Evolutionary conservation across 1,284 basidiomycete genomes (phyloP).

Genomic region (Marasmius fiardii): DNA sequence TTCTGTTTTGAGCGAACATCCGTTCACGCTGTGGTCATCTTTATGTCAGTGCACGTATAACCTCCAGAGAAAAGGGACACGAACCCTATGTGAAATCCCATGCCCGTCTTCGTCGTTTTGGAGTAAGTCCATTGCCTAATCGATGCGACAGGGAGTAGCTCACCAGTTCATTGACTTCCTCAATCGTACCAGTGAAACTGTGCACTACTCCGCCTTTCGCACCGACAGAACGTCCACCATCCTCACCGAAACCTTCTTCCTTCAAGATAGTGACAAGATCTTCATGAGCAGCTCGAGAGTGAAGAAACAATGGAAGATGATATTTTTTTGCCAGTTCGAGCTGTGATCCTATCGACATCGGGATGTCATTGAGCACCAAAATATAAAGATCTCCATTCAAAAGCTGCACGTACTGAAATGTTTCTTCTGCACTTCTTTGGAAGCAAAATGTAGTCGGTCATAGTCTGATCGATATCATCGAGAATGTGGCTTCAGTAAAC

Average conservation of each 20-base stretch:
- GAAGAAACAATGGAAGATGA: constrained; percentile 80
- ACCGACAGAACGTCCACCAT: constrained; percentile 53
- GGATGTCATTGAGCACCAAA: constrained; percentile 2
- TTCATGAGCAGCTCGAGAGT: constrained; percentile 73
- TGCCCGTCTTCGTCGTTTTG: constrained; percentile 42
- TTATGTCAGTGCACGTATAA: background rate
- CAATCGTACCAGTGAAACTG: constrained; percentile 75
- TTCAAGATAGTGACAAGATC: constrained; percentile 72
- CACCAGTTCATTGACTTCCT: constrained; percentile 72
- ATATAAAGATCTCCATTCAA: background rate
- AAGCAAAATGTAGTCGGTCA: constrained; percentile 75
- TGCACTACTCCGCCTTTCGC: constrained; percentile 80
- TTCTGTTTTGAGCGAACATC: constrained; percentile 81
- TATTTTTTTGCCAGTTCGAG: constrained; percentile 70
- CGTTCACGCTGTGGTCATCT: constrained; percentile 58
- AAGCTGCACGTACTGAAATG: constrained; percentile 54
- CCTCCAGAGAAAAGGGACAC: background rate
- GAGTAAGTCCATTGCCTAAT: background rate
- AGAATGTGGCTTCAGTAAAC: background rate
- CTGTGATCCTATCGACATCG: constrained; percentile 44
- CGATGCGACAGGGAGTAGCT: constrained; percentile 21
- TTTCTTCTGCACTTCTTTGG: constrained; percentile 59
- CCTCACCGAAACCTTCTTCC: constrained; percentile 61
- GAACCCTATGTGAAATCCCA: constrained; percentile 70
- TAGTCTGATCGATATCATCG: constrained; percentile 78